Evolutionary conservation across 2,329 filamentous ascomycete species (phyloP), one percentile per base, ranked within the genome.

Genomic region (Trichoderma semiorbis): DNA sequence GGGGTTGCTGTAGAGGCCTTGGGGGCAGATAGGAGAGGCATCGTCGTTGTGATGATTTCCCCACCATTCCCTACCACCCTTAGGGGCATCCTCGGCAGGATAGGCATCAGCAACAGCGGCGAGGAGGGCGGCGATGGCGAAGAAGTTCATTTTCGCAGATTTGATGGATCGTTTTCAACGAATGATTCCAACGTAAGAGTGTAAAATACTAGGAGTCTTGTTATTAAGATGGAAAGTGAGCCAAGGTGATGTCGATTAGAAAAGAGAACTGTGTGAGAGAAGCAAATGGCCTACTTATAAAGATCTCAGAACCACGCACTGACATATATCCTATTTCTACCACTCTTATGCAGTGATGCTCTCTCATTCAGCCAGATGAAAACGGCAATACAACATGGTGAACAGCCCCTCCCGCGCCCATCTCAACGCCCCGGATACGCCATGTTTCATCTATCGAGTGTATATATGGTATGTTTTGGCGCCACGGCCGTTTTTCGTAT

Each of bases 91-190:
- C 24, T 63, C 58, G 3, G 26, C 2, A 39, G 74, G 74, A 28
- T 63, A 36, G 12, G 74, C 74, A 21, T 72, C 28, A 24, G 72
- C 71, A 62, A 66, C 61, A 55, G 71, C 72, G 26, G 72, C 69
- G 64, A 75, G 32, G 26, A 74, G 61, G 55, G 73, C 50, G 30
- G 71, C 71, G 60, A 74, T 47, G 43, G 69, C 28, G 67, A 75
- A 50, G 69, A 74, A 73, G 74, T 74, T 75, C 74, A 75, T 75
- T 32, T 71, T 74, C 10, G 60, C 69, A 58, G 8, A 16, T 18
- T 32, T 32, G 28, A 5, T 26, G 16, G 4, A 7, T 60, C 47
- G 14, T 47, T n/a, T n/a, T 47, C 39, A 62, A 36, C 12, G 68
- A 53, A 21, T 6, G 6, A 53, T 2, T 32, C 3, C 30, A n/a